Conservation (phyloP, 176 grass and related monocot genomes). For the Cenchrus americanus region DNA sequence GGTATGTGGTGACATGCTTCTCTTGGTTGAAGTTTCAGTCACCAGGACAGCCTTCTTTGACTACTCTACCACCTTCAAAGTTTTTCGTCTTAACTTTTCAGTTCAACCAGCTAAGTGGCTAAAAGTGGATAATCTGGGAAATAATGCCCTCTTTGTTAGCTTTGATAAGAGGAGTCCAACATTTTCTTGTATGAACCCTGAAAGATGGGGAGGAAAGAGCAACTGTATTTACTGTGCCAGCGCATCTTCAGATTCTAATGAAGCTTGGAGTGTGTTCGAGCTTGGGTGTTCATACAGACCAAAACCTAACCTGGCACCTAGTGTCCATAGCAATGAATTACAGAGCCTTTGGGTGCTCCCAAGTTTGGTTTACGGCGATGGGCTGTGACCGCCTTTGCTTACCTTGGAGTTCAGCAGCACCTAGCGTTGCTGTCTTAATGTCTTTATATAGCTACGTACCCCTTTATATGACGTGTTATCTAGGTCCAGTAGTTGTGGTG, state of each 20-base stretch:
- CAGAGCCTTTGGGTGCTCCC: slow-evolving; percentile 37
- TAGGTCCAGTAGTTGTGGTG: too few relatives aligned
- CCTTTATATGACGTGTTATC: too few relatives aligned
- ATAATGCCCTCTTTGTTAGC: slow-evolving; percentile 51
- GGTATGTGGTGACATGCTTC: neutral
- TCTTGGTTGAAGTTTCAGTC: slow-evolving; percentile 1
- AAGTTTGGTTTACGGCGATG: slow-evolving; percentile 14
- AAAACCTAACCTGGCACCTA: too few relatives aligned
- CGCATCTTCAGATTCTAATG: neutral
- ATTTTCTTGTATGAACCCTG: slow-evolving; percentile 47
- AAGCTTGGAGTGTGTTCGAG: slow-evolving; percentile 21
- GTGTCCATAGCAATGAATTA: too few relatives aligned
- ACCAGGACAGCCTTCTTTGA: neutral
- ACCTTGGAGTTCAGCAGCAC: too few relatives aligned
- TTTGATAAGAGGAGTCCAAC: slow-evolving; percentile 19
- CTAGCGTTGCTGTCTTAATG: too few relatives aligned
- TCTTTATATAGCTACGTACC: too few relatives aligned
- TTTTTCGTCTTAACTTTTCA: slow-evolving; percentile 32
- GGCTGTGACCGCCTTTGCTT: slow-evolving; percentile 1
- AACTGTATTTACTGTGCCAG: slow-evolving; percentile 50
- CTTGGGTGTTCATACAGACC: neutral
- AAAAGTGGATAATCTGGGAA: slow-evolving; percentile 47
- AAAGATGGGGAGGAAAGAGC: slow-evolving; percentile 68
- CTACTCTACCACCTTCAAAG: slow-evolving; percentile 20
- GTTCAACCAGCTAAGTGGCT: slow-evolving; percentile 35